Evolutionary conservation across 108 stramenopile genomes (phyloP).

Genomic region (Skeletonema menzelii): DNA sequence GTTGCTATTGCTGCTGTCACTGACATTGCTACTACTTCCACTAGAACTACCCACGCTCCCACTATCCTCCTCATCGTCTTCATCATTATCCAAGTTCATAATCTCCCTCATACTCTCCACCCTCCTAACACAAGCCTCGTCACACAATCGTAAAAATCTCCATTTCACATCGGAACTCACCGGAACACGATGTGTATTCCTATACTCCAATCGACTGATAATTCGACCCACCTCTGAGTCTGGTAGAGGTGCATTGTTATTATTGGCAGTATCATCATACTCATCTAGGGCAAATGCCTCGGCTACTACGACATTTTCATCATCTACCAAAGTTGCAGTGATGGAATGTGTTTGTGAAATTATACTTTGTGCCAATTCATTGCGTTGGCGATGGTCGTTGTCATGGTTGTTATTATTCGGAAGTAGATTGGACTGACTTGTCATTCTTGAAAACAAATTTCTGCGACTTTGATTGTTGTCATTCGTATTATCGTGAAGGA

Average conservation of each 20-base stretch:
- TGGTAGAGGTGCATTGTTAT: not conserved
- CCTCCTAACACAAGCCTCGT: constrained; percentile 15
- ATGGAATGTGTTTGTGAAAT: not conserved
- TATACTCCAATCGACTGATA: constrained; percentile 23
- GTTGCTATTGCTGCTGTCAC: not conserved
- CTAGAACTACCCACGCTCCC: not conserved
- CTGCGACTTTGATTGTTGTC: not conserved
- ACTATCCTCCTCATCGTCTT: not conserved
- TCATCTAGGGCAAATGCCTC: not conserved
- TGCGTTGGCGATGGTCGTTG: too few species aligned
- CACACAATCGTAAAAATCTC: constrained; percentile 39
- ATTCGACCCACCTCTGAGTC: constrained; percentile 16
- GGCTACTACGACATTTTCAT: not conserved
- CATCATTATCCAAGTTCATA: constrained; percentile 10
- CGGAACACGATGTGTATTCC: constrained; percentile 41
- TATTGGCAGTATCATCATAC: not conserved
- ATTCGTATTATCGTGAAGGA: not conserved
- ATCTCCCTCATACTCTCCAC: not conserved
- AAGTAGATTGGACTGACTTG: not conserved
- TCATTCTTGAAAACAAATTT: not conserved
- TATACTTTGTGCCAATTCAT: not conserved
- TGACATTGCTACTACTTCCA: not conserved
- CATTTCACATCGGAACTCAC: constrained; percentile 38
- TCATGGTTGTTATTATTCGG: not conserved
- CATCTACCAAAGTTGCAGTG: not conserved